Evolutionary conservation across 2,329 filamentous ascomycete genomes (phyloP).

Genomic region (Nothophoma quercina): DNA sequence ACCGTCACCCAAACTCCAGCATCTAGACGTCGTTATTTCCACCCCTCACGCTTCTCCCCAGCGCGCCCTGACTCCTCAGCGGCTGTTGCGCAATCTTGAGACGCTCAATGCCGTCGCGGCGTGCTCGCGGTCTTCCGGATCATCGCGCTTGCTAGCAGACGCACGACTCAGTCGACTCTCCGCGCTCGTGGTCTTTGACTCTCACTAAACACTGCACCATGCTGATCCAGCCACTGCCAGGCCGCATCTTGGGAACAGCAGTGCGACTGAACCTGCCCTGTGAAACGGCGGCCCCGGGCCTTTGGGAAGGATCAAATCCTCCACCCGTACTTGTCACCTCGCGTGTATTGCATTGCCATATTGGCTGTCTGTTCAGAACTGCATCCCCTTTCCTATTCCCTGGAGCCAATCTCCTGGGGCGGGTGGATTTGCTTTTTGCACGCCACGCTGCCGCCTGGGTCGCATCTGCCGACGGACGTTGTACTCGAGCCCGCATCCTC

Average conservation of each 20-base stretch:
- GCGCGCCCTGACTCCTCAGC: neutral
- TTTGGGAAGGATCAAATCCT: neutral
- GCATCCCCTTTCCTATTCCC: constrained; percentile 13
- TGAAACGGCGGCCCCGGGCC: neutral
- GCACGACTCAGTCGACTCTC: constrained; percentile 3
- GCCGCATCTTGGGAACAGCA: neutral
- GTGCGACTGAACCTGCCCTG: neutral
- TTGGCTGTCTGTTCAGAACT: neutral
- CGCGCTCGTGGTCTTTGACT: neutral
- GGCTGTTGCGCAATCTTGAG: neutral
- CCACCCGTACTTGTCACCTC: neutral
- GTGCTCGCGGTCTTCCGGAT: constrained; percentile 5
- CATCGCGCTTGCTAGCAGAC: neutral
- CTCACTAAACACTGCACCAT: neutral
- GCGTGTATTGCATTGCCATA: neutral
- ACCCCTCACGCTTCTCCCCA: constrained; percentile 2
- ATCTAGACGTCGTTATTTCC: constrained; percentile 3
- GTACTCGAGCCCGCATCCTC: constrained; percentile 20
- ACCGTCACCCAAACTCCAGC: constrained; percentile 2
- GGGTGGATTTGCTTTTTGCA: constrained; percentile 21
- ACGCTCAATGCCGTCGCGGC: neutral
- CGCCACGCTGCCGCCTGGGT: constrained; percentile 5
- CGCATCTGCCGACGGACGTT: constrained; percentile 10
- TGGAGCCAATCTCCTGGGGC: constrained; percentile 23
- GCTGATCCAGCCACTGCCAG: neutral